Evolutionary conservation across 2,329 filamentous ascomycete genomes (phyloP), one percentile per base, ranked within the genome.

Genomic region (Sporothrix globosa): DNA sequence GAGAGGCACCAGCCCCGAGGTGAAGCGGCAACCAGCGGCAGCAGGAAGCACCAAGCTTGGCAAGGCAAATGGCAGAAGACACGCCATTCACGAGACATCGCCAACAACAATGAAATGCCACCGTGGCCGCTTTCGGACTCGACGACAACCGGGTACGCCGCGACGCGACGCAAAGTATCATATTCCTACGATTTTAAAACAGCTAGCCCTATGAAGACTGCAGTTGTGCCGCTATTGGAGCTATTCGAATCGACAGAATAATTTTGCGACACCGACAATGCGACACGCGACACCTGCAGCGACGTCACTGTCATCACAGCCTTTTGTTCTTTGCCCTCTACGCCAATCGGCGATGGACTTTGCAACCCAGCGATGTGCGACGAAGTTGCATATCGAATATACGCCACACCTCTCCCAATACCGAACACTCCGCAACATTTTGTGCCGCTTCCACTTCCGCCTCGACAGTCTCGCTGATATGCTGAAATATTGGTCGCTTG

Each of bases 21-120:
- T n/a, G 13, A 21, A 48, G 58, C 50, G 67, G 39, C 44, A 54
- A 63, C 58, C 69, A 70, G 50, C 52, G 46, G 50, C 48, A 52
- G 56, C 11, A 10, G n/a, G 39, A 30, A 48, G 21, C 21, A 56
- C 56, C 19, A 2, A 48, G 54, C 67, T 61, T 69, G 54, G 67
- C 67, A 17, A 4, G 7, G 11, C 46, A 44, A 46, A 46, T 46
- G 44, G 61, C 44, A 50, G 24, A 24, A 14, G 24, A 50, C 34
- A 65, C 61, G 39, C 14, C 61, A 65, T 65, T 11, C 19, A 21
- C 54, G 19, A 9, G 19, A 11, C 17, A 41, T 58, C 27, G 14
- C 27, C 53, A n/a, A 46, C 24, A 52, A 53, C 6, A 39, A n/a
- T 19, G 24, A 53, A 14, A 53, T 46, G 63, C 48, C 17, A 53